Base-by-base conservation (phyloP, 306 rosid genomes). In the Chamaecrista fasciculata region DNA sequence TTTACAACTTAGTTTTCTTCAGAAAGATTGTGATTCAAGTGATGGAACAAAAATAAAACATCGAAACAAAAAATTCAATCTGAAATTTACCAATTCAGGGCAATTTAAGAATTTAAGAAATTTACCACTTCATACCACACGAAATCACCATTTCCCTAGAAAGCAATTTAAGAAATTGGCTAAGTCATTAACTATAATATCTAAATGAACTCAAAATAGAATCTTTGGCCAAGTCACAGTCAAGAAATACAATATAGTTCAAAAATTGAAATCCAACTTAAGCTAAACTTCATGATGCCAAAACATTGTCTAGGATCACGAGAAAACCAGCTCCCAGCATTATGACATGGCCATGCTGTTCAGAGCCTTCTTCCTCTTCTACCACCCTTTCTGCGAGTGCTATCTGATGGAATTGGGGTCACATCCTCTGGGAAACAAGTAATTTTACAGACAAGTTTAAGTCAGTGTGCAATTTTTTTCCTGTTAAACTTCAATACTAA, bases 331-430 rank as follows among this genome's bases (percentile, higher is more conserved):
- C 26, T 29, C 31, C 52, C 40, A 15, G 75, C 39, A 70, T 43
- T 43, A 75, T 1, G 18, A 16, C 59, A 72, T 42, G 44, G 2
- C 52, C 52, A 70, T 15, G 66, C 67, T 81, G 68, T 20, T 37
- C 12, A 91, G 26, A 91, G 89, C 80, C 97, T 81, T 77, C 97
- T 84, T 16, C 96, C 97, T 76, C 97, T 85, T 71, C 97, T 83
- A 15, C 97, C 97, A 72, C 97, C 91, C 89, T 88, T 91, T 83
- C 97, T 84, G 33, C 97, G 96, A 11, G 97, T 91, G 89, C 96
- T 88, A 9, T 91, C 96, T 0, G 96, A 86, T 2, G 97, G 97
- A 76, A 91, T 91, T 5, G 97, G 97, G 43, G 97, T 91, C 24
- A 88, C 97, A 64, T 91, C 97, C 97, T 91, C 96, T 91, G 90